Percentiles rank a stretch among this genome's conserved stretches.
Evolutionary conservation across 495 filamentous ascomycete species (phyloP).

Genomic region (Bryoglossum gracile): DNA sequence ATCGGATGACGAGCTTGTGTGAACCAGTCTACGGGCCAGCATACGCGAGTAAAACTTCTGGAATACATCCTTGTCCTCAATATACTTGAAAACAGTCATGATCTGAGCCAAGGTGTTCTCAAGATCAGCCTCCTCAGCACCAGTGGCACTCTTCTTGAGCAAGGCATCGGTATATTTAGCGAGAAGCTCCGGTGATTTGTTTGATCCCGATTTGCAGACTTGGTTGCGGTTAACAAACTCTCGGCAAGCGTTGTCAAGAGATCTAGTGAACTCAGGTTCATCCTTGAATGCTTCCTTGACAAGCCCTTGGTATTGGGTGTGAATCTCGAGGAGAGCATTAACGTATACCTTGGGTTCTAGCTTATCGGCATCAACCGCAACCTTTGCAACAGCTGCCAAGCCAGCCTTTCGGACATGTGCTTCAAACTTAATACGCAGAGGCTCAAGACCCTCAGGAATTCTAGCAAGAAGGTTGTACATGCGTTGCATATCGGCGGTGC

Average conservation of each 20-base stretch:
- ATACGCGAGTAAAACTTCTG: conserved; percentile 98
- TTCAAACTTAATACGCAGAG: conserved; percentile 82
- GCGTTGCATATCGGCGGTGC: conserved; percentile 86
- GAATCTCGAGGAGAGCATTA: conserved; percentile 87
- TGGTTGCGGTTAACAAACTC: conserved; percentile 98
- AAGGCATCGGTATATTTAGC: conserved; percentile 95
- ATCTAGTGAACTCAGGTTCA: conserved; percentile 94
- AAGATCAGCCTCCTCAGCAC: conserved; percentile 85
- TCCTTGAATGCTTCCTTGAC: conserved; percentile 91
- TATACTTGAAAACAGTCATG: conserved; percentile 99
- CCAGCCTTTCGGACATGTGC: conserved; percentile 87
- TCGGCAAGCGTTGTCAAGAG: conserved; percentile 91
- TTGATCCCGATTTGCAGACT: conserved; percentile 85
- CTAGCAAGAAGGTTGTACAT: conserved; percentile 93
- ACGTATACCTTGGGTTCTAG: conserved; percentile 96
- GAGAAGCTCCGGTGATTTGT: conserved; percentile 86
- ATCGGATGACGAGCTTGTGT: conserved; percentile 88
- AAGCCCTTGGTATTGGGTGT: conserved; percentile 83
- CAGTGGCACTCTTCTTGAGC: conserved; percentile 85
- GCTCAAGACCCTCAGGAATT: conserved; percentile 88
- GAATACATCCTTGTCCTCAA: conserved; percentile 99
- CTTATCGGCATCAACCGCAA: conserved; percentile 79
- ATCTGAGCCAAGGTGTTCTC: conserved; percentile 89
- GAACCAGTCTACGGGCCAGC: conserved; percentile 90
- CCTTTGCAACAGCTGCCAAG: conserved; percentile 80